Base-by-base conservation (phyloP, 345 rosid genomes). In the Moricandia moricandioides region DNA sequence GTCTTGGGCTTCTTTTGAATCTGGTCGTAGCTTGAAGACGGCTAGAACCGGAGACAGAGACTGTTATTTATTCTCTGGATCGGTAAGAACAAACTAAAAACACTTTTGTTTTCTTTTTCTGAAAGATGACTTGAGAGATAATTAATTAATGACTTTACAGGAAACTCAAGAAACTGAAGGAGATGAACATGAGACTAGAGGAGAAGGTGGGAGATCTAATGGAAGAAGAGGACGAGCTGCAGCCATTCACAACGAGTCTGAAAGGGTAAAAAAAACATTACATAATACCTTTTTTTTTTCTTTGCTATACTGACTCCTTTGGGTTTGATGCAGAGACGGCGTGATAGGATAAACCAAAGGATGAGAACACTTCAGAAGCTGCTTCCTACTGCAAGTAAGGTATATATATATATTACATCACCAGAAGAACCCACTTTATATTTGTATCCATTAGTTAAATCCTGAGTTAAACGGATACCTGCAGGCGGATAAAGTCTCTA, bases 361-460 rank as follows among this genome's bases (percentile, higher is more conserved):
- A 86, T 90, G 85, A 88, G 84, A 81, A 84, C 89, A 55, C 90
- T 90, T 56, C 96, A 90, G 64, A 85, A 82, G 79, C 78, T 90
- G 55, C 89, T 90, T 56, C 96, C 96, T 17, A 86, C 89, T 71
- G 85, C 88, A 67, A 79, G 82, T 62, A 88, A 88, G 87, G 91
- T 87, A 66, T n/a, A 47, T 8, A 14, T 83, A 66, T 18, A 43
- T 5, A 11, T 16, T n/a, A 26, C 12, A 55, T 0, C 17, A 8
- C 24, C 56, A 16, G 5, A 65, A 54, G 40, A 75, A 14, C 63
- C 37, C 10, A 70, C 33, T 51, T 62, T 16, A 5, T 4, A 33
- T 39, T 52, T 73, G 21, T 16, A 16, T 66, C 49, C 17, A 6
- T 65, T 69, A 18, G 17, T 14, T 63, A 39, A 29, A 62, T 30